phyloP scores from a whole-genome alignment of 208 protist species.

The Acanthamoeba culbertsoni region DNA sequence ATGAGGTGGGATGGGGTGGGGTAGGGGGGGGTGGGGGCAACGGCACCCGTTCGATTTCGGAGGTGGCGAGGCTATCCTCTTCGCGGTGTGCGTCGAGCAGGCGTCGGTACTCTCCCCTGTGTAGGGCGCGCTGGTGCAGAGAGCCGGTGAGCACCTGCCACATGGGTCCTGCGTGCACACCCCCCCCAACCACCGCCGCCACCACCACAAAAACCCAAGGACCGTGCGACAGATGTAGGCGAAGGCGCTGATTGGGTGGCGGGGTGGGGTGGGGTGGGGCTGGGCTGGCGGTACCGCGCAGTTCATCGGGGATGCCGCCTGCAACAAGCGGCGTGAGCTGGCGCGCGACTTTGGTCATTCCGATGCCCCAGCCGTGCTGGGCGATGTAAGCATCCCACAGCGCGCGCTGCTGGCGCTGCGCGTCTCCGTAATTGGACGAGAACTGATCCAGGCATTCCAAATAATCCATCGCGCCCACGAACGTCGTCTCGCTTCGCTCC shows the following conservation, averaged over 20 bases:
- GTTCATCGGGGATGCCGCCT: conserved; percentile 28
- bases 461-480: not conserved
- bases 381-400: conserved; percentile 15
- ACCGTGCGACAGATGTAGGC: too few species aligned
- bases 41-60: not conserved
- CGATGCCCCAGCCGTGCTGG: conserved; percentile 21
- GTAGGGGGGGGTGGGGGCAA: not conserved
- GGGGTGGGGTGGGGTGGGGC: not conserved
- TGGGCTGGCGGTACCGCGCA: not conserved
- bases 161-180: not conserved
- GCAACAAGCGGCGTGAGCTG: not conserved
- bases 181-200: not conserved
- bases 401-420: not conserved
- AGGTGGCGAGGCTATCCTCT: not conserved
- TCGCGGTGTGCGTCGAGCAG: not conserved
- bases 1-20: not conserved
- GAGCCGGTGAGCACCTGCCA: conserved; percentile 33
- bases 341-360: conserved; percentile 10
- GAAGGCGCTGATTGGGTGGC: not conserved
- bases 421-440: not conserved
- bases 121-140: not conserved
- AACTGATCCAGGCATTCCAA: not conserved
- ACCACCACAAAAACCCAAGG: too few species aligned
- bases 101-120: not conserved
- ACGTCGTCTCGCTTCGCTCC: not conserved